Evolutionary conservation across 495 filamentous ascomycete species (phyloP), one percentile per base, ranked within the genome.

Genomic region (Trichoderma parareesei): DNA sequence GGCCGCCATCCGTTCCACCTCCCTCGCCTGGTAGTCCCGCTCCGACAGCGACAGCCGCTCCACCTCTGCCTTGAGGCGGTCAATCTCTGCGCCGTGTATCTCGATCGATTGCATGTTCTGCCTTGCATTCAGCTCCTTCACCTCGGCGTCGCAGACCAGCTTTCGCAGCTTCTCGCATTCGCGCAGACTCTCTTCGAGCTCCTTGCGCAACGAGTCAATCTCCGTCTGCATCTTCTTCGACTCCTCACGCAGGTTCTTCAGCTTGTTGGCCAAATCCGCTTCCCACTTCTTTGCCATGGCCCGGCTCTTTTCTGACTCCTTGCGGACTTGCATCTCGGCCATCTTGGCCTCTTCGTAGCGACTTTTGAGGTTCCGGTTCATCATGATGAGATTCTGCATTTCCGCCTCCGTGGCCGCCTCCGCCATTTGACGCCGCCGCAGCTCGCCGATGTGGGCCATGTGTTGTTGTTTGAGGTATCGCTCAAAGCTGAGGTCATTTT

Each of bases 401-500:
- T 92, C 88, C 14, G 89, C 87, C 72, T 90, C 89, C 1, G 81
- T 83, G 0, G 88, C 84, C 13, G 87, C 85, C 67, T 90, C 86
- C 65, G 81, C 78, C 44, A 91, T 84, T 64, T 90, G 85, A 62
- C 85, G 82, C 38, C 87, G 78, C 64, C 87, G 84, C 18, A 91
- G 73, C 67, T 86, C 87, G 5, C 88, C 88, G 70, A 92, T 90
- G 67, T 90, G 88, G 4, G 83, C 81, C 64, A 90, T 79, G 71
- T 91, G 87, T 69, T 91, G 88, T 64, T 88, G 83, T 69, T 90
- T 90, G 64, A 90, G 79, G 70, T 89, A 91, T 27, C 87, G 77
- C 72, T 92, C 89, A 65, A 90, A 91, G 67, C 88, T 88, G 44
- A 92, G 80, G 69, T 92, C 88, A 64, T 90, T 91, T 44, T 83